phyloP scores from a whole-genome alignment of 371 early-diverging fungal species.

The Fennellomyces sp. region DNA sequence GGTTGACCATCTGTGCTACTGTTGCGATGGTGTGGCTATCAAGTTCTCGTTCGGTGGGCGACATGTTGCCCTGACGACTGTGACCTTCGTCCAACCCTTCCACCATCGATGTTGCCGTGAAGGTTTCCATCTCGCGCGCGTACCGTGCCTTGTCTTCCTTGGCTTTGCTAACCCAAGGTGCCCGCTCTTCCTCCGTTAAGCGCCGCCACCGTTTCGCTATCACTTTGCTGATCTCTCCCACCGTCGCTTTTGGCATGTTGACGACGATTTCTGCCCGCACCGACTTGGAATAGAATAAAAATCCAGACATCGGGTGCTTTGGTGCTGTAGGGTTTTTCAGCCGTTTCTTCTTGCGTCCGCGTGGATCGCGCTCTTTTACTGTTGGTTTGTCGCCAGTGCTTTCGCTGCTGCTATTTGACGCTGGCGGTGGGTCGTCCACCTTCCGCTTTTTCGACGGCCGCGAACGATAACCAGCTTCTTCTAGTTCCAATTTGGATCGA shows the following conservation, averaged over 20 bases:
- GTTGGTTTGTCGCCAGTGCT: conserved; percentile 15
- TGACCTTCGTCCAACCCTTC: not conserved
- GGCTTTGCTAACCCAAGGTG: conserved; percentile 66
- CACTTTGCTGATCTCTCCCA: conserved; percentile 66
- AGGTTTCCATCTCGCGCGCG: conserved; percentile 65
- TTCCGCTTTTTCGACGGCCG: conserved; percentile 29
- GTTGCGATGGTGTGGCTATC: conserved; percentile 31
- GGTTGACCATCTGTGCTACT: conserved; percentile 31
- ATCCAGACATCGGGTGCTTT: conserved; percentile 81
- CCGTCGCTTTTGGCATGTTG: conserved; percentile 55
- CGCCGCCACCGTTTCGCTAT: conserved; percentile 70
- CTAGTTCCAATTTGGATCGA: conserved; percentile 64
- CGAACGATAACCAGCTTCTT: conserved; percentile 41
- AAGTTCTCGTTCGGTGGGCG: conserved; percentile 20
- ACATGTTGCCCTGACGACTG: not conserved
- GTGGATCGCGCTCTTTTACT: conserved; percentile 34
- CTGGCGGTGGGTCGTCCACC: conserved; percentile 7
- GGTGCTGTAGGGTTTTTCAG: conserved; percentile 69
- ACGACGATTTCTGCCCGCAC: conserved; percentile 63
- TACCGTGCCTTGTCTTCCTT: conserved; percentile 75
- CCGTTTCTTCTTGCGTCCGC: conserved; percentile 65
- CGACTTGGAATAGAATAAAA: conserved; percentile 66
- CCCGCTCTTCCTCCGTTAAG: conserved; percentile 50
- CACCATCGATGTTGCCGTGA: not conserved
- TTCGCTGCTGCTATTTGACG: conserved; percentile 8